Evolutionary conservation across 371 early-diverging fungal genomes (phyloP), one percentile per base, ranked within the genome.

Genomic region (Mucor lusitanicus): DNA sequence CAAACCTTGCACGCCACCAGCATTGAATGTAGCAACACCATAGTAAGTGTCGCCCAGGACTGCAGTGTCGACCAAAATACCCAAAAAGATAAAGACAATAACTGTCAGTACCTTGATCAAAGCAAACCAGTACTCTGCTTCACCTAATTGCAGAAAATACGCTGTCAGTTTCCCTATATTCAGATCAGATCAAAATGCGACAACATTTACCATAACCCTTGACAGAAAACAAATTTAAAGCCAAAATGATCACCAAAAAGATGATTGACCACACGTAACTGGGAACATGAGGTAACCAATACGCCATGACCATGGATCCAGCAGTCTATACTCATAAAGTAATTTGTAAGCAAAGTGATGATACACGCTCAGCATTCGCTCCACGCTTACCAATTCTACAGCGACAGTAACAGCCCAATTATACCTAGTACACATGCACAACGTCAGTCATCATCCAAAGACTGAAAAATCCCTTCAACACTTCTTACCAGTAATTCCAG

Each of bases 381-480:
- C 1, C 6, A 50, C 28, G 13, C 57, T 66, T 69, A 74, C 75
- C 56, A 79, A 58, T 75, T 95, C 95, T 8, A 91, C 88, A 33
- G 93, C 92, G 13, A 92, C 86, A 6, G 93, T 91, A n/a, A 94
- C 81, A 56, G 92, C 87, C 94, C 96, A 94, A 63, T 91, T 91
- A 63, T 85, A 87, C 70, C 69, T 65, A 56, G n/a, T n/a, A n/a
- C 27, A 3, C 3, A 19, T 28, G 12, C 13, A 8, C 42, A 28
- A n/a, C 50, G 3, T 23, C n/a, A 54, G 27, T 12, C 42, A 57
- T 50, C 17, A 44, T 19, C 54, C 15, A 28, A 12, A 25, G 13
- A 28, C 27, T 28, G 7, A 30, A 28, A 13, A 1, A 19, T 5
- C 35, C 17, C 13, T 30, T 3, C 6, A 28, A 57, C 57, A n/a